Evolutionary conservation across 495 filamentous ascomycete genomes (phyloP).

Genomic region (Penicillium antarcticum): DNA sequence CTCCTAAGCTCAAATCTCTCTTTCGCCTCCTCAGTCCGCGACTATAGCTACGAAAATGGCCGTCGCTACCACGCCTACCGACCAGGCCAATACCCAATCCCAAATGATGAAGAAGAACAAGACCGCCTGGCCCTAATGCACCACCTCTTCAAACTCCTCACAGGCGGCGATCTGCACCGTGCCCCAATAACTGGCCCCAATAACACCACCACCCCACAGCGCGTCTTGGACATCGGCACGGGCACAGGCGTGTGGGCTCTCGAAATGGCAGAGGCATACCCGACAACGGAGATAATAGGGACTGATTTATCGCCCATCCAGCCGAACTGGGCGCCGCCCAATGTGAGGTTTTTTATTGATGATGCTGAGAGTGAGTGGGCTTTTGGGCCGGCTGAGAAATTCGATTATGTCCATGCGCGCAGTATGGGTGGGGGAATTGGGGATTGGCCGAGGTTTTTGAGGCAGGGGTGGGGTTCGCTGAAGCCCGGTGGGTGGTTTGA

Average conservation of each 20-base stretch:
- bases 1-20: conserved; percentile 40
- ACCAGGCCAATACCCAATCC: conserved; percentile 53
- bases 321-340: conserved; percentile 47
- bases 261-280: conserved; percentile 59
- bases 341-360: conserved; percentile 48
- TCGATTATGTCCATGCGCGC: conserved; percentile 48
- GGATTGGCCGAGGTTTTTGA: conserved; percentile 41
- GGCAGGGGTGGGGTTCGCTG: conserved; percentile 37
- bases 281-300: conserved; percentile 55
- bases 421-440: conserved; percentile 41
- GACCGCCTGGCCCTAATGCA: conserved; percentile 70
- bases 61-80: conserved; percentile 60
- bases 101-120: conserved; percentile 59
- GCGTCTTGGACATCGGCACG: conserved; percentile 49
- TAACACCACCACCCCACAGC: conserved; percentile 12
- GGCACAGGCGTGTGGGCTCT: conserved; percentile 62
- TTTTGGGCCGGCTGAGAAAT: conserved; percentile 35
- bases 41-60: conserved; percentile 57
- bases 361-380: conserved; percentile 51
- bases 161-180: conserved; percentile 51
- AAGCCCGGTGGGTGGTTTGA: conserved; percentile 55
- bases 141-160: conserved; percentile 50
- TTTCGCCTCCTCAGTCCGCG: conserved; percentile 43
- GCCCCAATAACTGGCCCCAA: conserved; percentile 37
- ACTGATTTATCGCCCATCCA: conserved; percentile 61